Base-by-base conservation (phyloP, 208 protist species). In the Trypanosoma melophagium region DNA sequence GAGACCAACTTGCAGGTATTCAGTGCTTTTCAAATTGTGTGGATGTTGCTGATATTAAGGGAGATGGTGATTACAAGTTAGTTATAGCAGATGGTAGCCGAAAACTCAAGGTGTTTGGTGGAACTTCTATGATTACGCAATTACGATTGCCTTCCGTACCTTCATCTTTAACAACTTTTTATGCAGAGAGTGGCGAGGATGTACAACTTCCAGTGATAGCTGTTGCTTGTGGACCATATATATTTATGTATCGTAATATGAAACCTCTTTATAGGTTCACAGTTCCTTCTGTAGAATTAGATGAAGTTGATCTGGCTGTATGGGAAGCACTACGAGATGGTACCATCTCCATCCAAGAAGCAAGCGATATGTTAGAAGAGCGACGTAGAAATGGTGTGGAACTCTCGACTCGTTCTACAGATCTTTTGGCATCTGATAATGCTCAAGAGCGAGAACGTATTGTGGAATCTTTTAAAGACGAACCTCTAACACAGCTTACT, bases 1-100 rank as follows among this genome's bases (percentile, higher is more conserved):
- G 86, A 35, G 91, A 98, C 69, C 87, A 94, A 35, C 76, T 98
- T 22, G 93, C 93, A 10, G 80, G 81, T 42, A 69, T 97, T 31
- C 76, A 82, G 25, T 76, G 90, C 10, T 95, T 86, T 68, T 81
- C 77, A 50, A 79, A 65, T 58, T 93, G 87, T 55, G 77, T 98
- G 24, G 74, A 82, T 38, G 85, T 94, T 24, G 87, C 77, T 12
- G 94, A 98, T 71, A 57, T 98, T 3, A 80, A 77, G 47, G 95
- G 94, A 50, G 84, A 96, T 62, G 96, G 93, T n/a, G 95, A 99
- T 66, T 92, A 91, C 51, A 97, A 98, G 71, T 81, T 98, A 10
- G 58, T 98, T 35, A 77, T 98, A 14, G 96, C 95, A 0, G 87
- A 95, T 73, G 76, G 77, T 19, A 84, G 76, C 63, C 79, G 85